These are phyloP conservation scores for Desmodesmus armatus DNA, from an alignment of 139 green algal genomes.

Conservation along the genomic window DNA sequence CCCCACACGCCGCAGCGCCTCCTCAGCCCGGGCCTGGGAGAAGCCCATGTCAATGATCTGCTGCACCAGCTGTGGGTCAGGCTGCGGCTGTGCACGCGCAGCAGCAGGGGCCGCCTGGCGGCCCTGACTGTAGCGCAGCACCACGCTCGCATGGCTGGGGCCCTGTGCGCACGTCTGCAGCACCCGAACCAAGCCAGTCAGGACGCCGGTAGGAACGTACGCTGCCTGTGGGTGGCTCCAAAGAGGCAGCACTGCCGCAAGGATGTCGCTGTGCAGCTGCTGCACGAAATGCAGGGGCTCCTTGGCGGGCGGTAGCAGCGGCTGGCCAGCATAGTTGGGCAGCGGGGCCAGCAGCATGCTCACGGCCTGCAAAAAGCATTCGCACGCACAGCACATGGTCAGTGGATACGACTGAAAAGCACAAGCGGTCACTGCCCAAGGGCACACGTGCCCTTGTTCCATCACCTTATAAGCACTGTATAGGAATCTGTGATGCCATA, in stretches of 20 bases:
- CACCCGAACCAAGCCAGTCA: constrained; percentile 62
- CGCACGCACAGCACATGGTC: no score
- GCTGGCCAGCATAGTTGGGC: constrained; percentile 54
- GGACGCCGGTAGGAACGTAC: constrained; percentile 50
- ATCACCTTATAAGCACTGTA: no score
- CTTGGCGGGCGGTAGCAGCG: constrained; percentile 25
- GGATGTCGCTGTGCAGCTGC: constrained; percentile 62
- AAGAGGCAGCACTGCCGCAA: constrained; percentile 78
- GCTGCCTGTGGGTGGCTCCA: constrained; percentile 71
- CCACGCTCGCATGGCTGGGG: constrained; percentile 23
- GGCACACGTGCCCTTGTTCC: no score
- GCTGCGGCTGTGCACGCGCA: constrained; percentile 15
- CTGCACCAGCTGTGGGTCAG: constrained; percentile 68
- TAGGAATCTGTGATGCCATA: no score
- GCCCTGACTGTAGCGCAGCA: constrained; percentile 2
- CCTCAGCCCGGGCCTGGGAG: constrained; percentile 69
- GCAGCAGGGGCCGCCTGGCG: background rate
- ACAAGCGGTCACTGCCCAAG: no score
- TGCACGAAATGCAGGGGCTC: constrained; percentile 65
- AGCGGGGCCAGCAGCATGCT: constrained; percentile 65
- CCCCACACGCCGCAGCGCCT: constrained; percentile 81
- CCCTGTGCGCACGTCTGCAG: constrained; percentile 70
- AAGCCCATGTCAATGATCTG: constrained; percentile 95
- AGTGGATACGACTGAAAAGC: no score
- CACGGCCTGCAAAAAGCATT: constrained; percentile 61